Percentiles rank a stretch among this genome's conserved stretches.
Evolutionary conservation across 1,284 basidiomycete species (phyloP).

Genomic region (Earliella scabrosa): DNA sequence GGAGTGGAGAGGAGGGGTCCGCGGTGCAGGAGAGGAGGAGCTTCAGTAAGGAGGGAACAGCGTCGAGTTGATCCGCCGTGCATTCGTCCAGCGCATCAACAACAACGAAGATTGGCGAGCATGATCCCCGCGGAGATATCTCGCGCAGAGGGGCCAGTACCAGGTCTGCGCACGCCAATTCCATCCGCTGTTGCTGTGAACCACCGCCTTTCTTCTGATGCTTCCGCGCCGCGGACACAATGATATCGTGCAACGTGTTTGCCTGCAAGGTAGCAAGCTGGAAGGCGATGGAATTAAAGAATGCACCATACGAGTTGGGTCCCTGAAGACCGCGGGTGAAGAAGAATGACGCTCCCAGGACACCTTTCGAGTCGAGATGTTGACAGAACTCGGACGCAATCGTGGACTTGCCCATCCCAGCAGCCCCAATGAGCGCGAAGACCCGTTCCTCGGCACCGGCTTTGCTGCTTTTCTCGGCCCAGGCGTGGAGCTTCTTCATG

Average conservation of each 20-base stretch:
- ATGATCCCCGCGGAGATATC: too few species aligned
- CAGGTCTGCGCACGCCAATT: too few species aligned
- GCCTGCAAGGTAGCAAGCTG: slow-evolving; percentile 2
- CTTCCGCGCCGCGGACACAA: not conserved
- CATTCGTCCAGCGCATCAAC: slow-evolving; percentile 8
- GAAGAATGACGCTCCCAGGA: not conserved
- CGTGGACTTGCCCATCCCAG: slow-evolving; percentile 21
- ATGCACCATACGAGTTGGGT: not conserved
- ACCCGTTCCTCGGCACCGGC: not conserved
- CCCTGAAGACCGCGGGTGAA: slow-evolving; percentile 6
- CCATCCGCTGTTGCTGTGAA: not conserved
- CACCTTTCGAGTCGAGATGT: not conserved
- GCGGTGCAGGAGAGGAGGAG: not conserved
- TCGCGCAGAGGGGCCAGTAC: too few species aligned
- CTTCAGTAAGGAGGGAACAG: slow-evolving; percentile 4
- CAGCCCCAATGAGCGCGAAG: slow-evolving; percentile 11
- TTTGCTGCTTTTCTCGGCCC: not conserved
- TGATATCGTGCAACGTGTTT: not conserved
- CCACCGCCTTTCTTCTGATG: not conserved
- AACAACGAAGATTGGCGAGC: not conserved
- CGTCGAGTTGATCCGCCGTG: not conserved
- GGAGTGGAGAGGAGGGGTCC: not conserved
- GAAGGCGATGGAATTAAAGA: slow-evolving; percentile 13
- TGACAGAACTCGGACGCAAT: slow-evolving; percentile 16
- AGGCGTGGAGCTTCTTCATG: slow-evolving; percentile 8